These are phyloP conservation scores for Penicillium sp. DNA, from an alignment of 2,329 filamentous ascomycete species.

Conservation along the genomic window DNA sequence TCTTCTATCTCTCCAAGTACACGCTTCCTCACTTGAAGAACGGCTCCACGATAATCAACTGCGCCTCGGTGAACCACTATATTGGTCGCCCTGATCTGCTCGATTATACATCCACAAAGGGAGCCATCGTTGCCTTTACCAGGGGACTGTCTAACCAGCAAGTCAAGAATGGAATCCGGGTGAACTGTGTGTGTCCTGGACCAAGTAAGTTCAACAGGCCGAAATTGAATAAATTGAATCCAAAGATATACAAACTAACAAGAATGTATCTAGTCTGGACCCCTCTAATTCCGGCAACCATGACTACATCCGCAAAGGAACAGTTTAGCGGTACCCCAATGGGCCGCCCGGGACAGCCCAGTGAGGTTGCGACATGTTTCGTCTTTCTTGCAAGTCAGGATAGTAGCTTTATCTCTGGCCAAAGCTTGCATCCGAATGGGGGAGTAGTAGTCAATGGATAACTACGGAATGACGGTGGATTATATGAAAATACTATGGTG, in stretches of 20 bases:
- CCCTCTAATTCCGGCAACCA: conserved; percentile 69
- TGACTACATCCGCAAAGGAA: conserved; percentile 67
- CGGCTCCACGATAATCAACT: conserved; percentile 80
- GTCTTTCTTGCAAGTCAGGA: conserved; percentile 76
- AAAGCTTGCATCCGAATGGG: conserved; percentile 64
- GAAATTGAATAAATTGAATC: too few relatives aligned
- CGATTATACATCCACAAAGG: conserved; percentile 75
- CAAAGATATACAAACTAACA: too few relatives aligned
- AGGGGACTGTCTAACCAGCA: conserved; percentile 73
- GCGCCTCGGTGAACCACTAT: conserved; percentile 79
- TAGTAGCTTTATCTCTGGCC: conserved; percentile 70
- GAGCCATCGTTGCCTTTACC: conserved; percentile 75
- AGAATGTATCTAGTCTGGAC: conserved; percentile 58
- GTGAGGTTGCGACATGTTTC: conserved; percentile 76
- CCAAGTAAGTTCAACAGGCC: conserved; percentile 44
- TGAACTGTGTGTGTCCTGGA: conserved; percentile 75
- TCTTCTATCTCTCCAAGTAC: conserved; percentile 79
- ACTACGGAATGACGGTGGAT: background rate
- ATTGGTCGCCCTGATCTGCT: conserved; percentile 75
- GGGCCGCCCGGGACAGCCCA: conserved; percentile 73
- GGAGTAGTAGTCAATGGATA: conserved; percentile 54
- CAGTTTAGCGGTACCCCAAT: conserved; percentile 69
- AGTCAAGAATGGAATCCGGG: conserved; percentile 67
- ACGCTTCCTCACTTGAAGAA: conserved; percentile 67
- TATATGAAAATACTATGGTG: too few relatives aligned